Conservation (phyloP, 2,329 filamentous ascomycete genomes). For the Penicillium sp. region DNA sequence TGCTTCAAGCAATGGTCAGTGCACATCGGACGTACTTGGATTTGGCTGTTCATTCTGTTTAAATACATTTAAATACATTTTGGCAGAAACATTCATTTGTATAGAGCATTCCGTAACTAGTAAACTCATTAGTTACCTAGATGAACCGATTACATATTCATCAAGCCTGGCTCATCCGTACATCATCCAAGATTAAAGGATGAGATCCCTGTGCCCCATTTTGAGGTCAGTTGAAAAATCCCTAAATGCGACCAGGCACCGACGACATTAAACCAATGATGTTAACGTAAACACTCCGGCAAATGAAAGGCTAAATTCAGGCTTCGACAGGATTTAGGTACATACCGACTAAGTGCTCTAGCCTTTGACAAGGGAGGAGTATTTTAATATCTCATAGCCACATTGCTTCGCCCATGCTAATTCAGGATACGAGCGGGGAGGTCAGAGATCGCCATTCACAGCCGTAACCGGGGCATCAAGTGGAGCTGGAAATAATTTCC, state of each 20-base stretch:
- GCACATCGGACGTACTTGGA: background rate
- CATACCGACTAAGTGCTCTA: too few relatives aligned
- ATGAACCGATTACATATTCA: background rate
- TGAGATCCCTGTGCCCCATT: background rate
- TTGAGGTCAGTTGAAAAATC: too few relatives aligned
- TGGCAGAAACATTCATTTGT: too few relatives aligned
- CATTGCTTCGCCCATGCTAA: slow-evolving; percentile 4
- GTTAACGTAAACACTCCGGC: background rate
- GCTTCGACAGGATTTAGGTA: background rate
- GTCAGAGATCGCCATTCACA: background rate
- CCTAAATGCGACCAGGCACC: background rate
- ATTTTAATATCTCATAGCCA: background rate
- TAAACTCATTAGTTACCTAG: too few relatives aligned
- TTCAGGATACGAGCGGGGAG: background rate
- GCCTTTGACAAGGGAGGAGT: background rate
- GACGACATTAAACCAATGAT: background rate
- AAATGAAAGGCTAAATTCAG: background rate
- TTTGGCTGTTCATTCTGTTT: background rate
- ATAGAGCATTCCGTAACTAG: too few relatives aligned
- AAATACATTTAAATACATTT: background rate
- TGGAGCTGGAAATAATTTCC: background rate
- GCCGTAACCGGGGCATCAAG: background rate
- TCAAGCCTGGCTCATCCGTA: background rate
- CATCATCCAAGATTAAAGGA: background rate
- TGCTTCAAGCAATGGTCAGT: background rate